Conservation (phyloP, 2,329 filamentous ascomycete species). For the Ophiostoma triangulosporum region DNA sequence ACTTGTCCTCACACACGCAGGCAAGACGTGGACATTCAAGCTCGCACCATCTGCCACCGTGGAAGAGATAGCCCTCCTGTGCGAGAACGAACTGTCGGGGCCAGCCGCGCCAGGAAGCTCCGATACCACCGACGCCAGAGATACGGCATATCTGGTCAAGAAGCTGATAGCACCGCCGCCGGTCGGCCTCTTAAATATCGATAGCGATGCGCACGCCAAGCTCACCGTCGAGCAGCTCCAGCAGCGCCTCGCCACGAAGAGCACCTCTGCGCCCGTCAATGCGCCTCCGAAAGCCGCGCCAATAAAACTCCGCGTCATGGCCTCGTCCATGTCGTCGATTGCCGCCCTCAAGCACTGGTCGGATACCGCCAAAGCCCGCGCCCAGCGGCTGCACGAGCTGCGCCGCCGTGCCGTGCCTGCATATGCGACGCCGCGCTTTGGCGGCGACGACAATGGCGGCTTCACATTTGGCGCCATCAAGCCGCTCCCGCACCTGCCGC, state of each 20-base stretch:
- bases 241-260: not conserved
- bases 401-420: slow-evolving; percentile 3
- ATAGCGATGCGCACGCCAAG: slow-evolving; percentile 13
- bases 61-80: slow-evolving; percentile 16
- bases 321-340: slow-evolving; percentile 17
- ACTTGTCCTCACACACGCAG: slow-evolving; percentile 14
- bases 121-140: not conserved
- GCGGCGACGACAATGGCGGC: slow-evolving; percentile 32
- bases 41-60: slow-evolving; percentile 14
- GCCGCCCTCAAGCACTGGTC: slow-evolving; percentile 15
- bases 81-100: slow-evolving; percentile 11
- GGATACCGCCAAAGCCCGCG: slow-evolving; percentile 9
- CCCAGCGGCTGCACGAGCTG: slow-evolving; percentile 5
- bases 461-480: slow-evolving; percentile 75
- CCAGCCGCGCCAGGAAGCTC: not conserved
- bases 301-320: slow-evolving; percentile 20
- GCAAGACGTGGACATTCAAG: slow-evolving; percentile 12
- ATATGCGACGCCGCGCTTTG: slow-evolving; percentile 19
- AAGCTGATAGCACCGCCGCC: slow-evolving; percentile 18
- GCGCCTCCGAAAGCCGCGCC: no score
- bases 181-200: slow-evolving; percentile 17
- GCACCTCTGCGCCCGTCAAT: not conserved
- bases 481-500: slow-evolving; percentile 64
- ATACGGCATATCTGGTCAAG: slow-evolving; percentile 15
- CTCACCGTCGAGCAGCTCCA: not conserved